Evolutionary conservation across 208 protist species (phyloP).

Genomic region (Acanthamoeba sp.): DNA sequence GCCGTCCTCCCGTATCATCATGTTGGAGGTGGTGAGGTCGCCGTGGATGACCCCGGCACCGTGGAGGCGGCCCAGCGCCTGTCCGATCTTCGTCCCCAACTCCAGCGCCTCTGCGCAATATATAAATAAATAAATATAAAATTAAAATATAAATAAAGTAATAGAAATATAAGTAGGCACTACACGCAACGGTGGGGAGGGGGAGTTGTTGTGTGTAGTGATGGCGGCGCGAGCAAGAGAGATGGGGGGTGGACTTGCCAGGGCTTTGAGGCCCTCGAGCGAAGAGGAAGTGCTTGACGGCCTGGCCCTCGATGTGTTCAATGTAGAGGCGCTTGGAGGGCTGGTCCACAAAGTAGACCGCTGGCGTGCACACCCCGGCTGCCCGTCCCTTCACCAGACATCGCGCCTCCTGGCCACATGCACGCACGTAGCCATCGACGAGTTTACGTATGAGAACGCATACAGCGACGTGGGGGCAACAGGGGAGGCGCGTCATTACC

Average conservation of each 20-base stretch:
- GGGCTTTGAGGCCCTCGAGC: not conserved
- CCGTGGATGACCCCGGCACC: constrained; percentile 95
- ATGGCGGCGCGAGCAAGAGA: not conserved
- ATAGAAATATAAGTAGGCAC: too few species aligned
- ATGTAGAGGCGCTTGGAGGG: constrained; percentile 76
- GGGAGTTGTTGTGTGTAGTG: not conserved
- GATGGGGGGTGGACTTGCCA: not conserved
- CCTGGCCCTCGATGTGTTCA: constrained; percentile 83
- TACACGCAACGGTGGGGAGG: too few species aligned
- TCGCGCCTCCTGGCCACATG: constrained; percentile 60
- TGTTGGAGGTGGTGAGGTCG: constrained; percentile 98
- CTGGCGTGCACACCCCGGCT: constrained; percentile 77
- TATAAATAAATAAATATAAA: too few species aligned
- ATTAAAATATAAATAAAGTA: not conserved
- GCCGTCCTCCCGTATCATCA: constrained; percentile 87
- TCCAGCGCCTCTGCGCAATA: not conserved
- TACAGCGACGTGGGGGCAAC: not conserved
- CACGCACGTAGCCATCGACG: not conserved
- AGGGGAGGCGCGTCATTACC: constrained; percentile 47
- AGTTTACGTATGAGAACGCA: not conserved
- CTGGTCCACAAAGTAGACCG: constrained; percentile 79
- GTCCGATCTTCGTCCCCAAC: constrained; percentile 92
- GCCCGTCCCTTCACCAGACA: constrained; percentile 64
- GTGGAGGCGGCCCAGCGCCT: constrained; percentile 94
- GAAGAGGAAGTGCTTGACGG: constrained; percentile 76